Evolutionary conservation across 192 early-diverging fungal species (phyloP).

Genomic region (Haplosporangium gracile): DNA sequence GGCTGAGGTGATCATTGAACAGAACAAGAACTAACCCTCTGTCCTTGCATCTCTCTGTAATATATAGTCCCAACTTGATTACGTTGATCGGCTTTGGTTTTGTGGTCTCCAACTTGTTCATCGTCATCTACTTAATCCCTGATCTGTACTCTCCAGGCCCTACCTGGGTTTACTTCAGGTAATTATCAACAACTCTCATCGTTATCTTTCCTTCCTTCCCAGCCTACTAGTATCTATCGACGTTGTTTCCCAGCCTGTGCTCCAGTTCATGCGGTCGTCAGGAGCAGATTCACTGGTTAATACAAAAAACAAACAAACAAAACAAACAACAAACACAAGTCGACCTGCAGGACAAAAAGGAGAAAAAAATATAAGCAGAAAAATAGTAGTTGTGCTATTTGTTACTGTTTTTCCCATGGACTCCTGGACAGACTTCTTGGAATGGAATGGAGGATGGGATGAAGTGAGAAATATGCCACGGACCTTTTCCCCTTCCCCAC

Average conservation of each 20-base stretch:
- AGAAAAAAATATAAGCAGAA: neutral
- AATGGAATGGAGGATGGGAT: neutral
- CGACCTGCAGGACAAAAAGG: neutral
- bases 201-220: neutral
- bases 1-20: neutral
- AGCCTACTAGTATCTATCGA: neutral
- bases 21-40: neutral
- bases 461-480: neutral
- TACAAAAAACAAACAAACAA: neutral
- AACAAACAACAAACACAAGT: neutral
- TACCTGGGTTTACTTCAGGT: conserved; percentile 74
- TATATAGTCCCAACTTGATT: conserved; percentile 80
- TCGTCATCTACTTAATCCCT: conserved; percentile 77
- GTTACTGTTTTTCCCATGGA: neutral
- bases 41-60: neutral
- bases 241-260: neutral
- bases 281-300: conserved; percentile 5
- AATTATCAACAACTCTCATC: neutral
- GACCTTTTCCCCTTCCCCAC: neutral
- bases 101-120: conserved; percentile 78
- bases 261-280: neutral
- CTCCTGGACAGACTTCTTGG: neutral
- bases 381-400: neutral
- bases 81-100: conserved; percentile 85
- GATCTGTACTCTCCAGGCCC: conserved; percentile 79